Percentiles rank a stretch among this genome's conserved stretches.
Evolutionary conservation across 2,329 filamentous ascomycete species (phyloP).

Genomic region (Scedosporium apiospermum): DNA sequence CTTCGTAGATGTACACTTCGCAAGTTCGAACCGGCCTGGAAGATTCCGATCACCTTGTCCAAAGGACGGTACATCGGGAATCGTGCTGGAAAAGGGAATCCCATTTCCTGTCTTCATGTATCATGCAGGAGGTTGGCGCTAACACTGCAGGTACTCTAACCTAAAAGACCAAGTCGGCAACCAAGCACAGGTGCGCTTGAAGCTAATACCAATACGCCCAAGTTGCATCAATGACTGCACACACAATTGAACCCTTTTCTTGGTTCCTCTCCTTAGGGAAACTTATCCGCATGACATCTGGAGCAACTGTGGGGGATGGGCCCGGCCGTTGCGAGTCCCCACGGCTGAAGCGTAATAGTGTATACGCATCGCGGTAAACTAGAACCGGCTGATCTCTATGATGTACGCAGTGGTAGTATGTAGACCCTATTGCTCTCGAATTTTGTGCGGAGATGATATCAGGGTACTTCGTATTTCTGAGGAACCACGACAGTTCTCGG

Average conservation of each 20-base stretch:
- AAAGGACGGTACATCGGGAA: too few relatives aligned
- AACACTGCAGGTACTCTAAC: slow-evolving; percentile 7
- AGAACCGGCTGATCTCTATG: too few relatives aligned
- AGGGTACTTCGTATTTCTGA: too few relatives aligned
- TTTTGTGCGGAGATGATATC: too few relatives aligned
- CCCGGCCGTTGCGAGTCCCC: too few relatives aligned
- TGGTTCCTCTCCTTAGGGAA: not conserved
- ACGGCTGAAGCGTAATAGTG: too few relatives aligned
- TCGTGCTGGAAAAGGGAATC: not conserved
- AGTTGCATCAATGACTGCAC: not conserved
- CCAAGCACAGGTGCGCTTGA: not conserved
- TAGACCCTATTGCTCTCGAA: too few relatives aligned
- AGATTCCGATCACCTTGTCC: not conserved
- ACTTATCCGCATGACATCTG: too few relatives aligned
- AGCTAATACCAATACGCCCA: not conserved
- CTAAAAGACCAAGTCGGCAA: slow-evolving; percentile 3
- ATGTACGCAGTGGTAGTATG: too few relatives aligned
- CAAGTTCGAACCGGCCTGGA: not conserved
- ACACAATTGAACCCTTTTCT: not conserved
- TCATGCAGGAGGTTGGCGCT: slow-evolving; percentile 5
- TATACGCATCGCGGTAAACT: too few relatives aligned
- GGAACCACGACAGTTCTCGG: too few relatives aligned
- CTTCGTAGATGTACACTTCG: not conserved
- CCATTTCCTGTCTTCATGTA: slow-evolving; percentile 1
- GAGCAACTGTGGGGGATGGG: too few relatives aligned